Conservation (phyloP, 1,284 basidiomycete species). For the Erythrobasidium hasegawianum region DNA sequence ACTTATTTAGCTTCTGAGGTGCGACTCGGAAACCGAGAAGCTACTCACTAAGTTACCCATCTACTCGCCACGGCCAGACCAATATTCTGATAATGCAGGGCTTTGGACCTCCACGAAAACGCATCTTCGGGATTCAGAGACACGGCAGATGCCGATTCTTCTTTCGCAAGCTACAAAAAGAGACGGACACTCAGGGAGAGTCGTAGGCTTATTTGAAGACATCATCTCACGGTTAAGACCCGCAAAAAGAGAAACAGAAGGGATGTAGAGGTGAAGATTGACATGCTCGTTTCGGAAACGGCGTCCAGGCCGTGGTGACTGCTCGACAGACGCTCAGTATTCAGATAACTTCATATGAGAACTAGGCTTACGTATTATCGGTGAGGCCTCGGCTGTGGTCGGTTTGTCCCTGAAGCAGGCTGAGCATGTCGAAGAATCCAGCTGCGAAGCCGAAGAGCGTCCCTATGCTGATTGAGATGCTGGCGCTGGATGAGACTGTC, state of each 20-base stretch:
- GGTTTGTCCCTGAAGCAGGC: neutral
- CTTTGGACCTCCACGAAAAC: too few species aligned
- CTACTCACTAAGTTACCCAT: too few species aligned
- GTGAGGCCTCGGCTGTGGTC: neutral
- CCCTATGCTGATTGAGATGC: too few species aligned
- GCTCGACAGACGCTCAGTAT: neutral
- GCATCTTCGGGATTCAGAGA: too few species aligned
- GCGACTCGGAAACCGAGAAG: too few species aligned
- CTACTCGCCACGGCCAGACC: too few species aligned
- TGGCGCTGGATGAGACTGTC: neutral
- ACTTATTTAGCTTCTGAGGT: too few species aligned
- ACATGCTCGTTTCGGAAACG: neutral
- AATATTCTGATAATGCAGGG: too few species aligned
- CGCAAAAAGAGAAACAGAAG: constrained; percentile 2
- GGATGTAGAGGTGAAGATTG: neutral
- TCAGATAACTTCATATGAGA: neutral
- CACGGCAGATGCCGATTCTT: too few species aligned
- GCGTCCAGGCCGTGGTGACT: neutral
- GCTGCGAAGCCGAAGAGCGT: constrained; percentile 2
- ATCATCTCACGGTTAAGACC: neutral
- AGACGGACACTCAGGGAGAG: too few species aligned
- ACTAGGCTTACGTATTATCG: neutral
- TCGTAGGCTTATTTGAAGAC: too few species aligned
- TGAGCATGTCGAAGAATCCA: constrained; percentile 14
- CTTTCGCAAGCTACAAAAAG: too few species aligned